Evolutionary conservation across 2,329 filamentous ascomycete genomes (phyloP).

Genomic region (Aotearoamyces nothofagi): DNA sequence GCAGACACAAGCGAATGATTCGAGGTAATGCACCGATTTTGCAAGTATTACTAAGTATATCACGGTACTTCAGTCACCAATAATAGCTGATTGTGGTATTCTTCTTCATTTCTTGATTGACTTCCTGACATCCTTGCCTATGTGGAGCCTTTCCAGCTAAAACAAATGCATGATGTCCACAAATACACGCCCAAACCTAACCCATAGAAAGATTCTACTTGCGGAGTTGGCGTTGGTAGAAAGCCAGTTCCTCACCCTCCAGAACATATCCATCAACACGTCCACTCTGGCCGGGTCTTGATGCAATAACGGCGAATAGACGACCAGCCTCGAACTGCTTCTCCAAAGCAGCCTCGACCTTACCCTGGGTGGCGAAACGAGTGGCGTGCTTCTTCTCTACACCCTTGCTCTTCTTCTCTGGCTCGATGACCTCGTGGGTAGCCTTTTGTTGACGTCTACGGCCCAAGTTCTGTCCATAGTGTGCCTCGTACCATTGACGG

Average conservation of each 20-base stretch:
- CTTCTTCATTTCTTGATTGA: constrained; percentile 15
- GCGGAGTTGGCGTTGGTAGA: constrained; percentile 99
- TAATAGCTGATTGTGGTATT: constrained; percentile 10
- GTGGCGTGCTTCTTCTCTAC: constrained; percentile 94
- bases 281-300: constrained; percentile 91
- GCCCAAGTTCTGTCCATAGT: constrained; percentile 88
- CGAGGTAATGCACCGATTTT: too few species aligned
- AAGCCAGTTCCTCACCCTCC: constrained; percentile 98
- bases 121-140: too few species aligned
- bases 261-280: constrained; percentile 95
- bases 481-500: constrained; percentile 99
- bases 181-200: constrained; percentile 17
- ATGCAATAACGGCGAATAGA: constrained; percentile 84
- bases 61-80: constrained; percentile 1
- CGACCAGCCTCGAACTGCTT: constrained; percentile 99
- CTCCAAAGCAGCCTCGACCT: constrained; percentile 87
- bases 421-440: constrained; percentile 26
- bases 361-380: constrained; percentile 68
- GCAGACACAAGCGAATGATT: too few species aligned
- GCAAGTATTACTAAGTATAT: too few species aligned
- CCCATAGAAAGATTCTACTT: constrained; percentile 50
- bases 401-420: constrained; percentile 85
- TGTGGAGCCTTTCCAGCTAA: constrained; percentile 10
- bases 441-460: constrained; percentile 79
- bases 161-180: constrained; percentile 17